Conservation (phyloP, 106 monocot species). For the Agapanthus africanus region DNA sequence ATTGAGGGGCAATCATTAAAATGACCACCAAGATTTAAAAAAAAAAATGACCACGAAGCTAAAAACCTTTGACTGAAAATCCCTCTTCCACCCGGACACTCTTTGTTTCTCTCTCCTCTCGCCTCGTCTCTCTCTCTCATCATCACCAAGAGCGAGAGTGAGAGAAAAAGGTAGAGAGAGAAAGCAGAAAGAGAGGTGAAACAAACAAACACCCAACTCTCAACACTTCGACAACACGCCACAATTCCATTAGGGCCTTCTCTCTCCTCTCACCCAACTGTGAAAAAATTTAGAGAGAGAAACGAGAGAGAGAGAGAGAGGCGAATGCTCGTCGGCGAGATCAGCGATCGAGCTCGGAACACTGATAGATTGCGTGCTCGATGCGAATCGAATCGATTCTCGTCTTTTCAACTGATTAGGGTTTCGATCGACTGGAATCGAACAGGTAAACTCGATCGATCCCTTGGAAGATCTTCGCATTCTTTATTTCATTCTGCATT, state of each 20-base stretch:
- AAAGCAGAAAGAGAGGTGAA: not conserved
- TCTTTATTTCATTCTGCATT: not conserved
- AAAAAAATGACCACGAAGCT: too few relatives aligned
- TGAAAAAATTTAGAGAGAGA: conserved; percentile 1
- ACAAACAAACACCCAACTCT: not conserved
- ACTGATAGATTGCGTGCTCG: not conserved
- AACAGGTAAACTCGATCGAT: not conserved
- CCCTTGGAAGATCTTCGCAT: not conserved
- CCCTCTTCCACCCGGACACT: not conserved
- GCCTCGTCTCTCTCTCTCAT: not conserved
- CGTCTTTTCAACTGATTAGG: not conserved
- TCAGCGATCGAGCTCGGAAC: conserved; percentile 1
- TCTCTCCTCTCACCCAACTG: not conserved
- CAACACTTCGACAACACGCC: not conserved
- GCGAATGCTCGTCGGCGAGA: not conserved
- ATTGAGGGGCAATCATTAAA: too few relatives aligned
- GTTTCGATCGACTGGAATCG: not conserved
- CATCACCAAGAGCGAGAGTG: not conserved
- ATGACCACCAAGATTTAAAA: too few relatives aligned
- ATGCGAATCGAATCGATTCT: not conserved
- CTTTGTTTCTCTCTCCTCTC: not conserved
- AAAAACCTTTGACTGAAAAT: conserved; percentile 6
- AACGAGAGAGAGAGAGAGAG: not conserved
- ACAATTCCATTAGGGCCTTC: not conserved
- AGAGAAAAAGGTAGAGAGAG: too few relatives aligned